Conservation (phyloP, 2,329 filamentous ascomycete genomes). For the Tolypocladium inflatum region DNA sequence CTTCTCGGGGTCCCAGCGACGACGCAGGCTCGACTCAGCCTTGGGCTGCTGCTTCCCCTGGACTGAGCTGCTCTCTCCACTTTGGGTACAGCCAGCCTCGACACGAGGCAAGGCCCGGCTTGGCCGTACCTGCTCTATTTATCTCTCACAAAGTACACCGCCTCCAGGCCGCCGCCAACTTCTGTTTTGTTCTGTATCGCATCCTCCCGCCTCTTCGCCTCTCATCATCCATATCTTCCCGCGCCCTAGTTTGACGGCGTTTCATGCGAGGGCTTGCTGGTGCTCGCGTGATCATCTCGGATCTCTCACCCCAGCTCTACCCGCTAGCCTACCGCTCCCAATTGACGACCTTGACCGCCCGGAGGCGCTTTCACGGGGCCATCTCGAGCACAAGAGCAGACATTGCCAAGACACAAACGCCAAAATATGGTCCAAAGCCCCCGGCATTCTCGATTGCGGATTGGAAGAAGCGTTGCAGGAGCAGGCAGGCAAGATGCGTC, state of each 20-base stretch:
- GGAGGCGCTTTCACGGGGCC: not conserved
- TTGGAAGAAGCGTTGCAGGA: constrained; percentile 2
- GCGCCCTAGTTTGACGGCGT: not conserved
- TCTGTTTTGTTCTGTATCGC: not conserved
- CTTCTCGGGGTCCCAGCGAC: not conserved
- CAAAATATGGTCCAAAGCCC: constrained; percentile 7
- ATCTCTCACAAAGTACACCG: not conserved
- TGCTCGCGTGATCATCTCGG: not conserved
- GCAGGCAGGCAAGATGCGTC: constrained; percentile 2
- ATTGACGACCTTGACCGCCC: not conserved
- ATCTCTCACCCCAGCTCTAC: not conserved
- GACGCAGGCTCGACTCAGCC: not conserved
- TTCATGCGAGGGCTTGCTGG: not conserved
- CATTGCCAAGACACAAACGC: not conserved
- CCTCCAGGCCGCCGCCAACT: not conserved
- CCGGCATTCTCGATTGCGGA: not conserved
- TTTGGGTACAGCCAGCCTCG: not conserved
- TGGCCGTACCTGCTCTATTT: not conserved
- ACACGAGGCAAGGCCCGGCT: too few species aligned
- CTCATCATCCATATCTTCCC: not conserved
- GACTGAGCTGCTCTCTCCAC: not conserved
- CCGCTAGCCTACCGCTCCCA: not conserved
- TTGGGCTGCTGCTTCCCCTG: not conserved
- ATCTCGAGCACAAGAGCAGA: not conserved
- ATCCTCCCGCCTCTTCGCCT: not conserved